Percentiles rank a stretch among this genome's conserved stretches.
Conservation (phyloP, 2,329 filamentous ascomycete genomes). For the Alternaria solani region DNA sequence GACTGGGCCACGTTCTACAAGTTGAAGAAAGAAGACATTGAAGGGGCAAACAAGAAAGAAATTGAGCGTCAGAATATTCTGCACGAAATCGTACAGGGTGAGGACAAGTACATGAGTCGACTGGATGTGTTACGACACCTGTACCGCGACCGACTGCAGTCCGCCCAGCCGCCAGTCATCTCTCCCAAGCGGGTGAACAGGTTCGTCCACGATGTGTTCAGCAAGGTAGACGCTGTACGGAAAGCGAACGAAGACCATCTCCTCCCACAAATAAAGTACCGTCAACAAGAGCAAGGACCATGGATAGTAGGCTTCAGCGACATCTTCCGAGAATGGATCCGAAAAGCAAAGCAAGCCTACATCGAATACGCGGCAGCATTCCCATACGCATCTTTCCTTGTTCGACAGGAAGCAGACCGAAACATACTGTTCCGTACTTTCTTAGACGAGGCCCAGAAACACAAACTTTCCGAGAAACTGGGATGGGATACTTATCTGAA, state of each 20-base stretch:
- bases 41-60: slow-evolving; percentile 80
- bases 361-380: slow-evolving; percentile 91
- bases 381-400: slow-evolving; percentile 80
- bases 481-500: slow-evolving; percentile 97
- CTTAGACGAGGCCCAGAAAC: slow-evolving; percentile 77
- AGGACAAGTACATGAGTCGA: slow-evolving; percentile 89
- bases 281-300: slow-evolving; percentile 94
- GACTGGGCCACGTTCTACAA: slow-evolving; percentile 94
- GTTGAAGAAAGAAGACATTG: slow-evolving; percentile 77
- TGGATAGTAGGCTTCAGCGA: slow-evolving; percentile 96
- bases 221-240: slow-evolving; percentile 86
- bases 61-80: slow-evolving; percentile 91
- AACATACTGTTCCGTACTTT: slow-evolving; percentile 90
- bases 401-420: slow-evolving; percentile 82
- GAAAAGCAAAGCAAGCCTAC: slow-evolving; percentile 88
- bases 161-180: slow-evolving; percentile 80
- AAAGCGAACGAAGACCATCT: slow-evolving; percentile 93
- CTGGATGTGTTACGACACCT: slow-evolving; percentile 84
- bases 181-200: slow-evolving; percentile 77
- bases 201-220: slow-evolving; percentile 87
- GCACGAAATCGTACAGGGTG: slow-evolving; percentile 93
- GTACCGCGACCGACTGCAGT: slow-evolving; percentile 81
- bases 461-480: slow-evolving; percentile 81
- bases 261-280: slow-evolving; percentile 91
- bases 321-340: slow-evolving; percentile 97